A percentile compares a stretch with the other conserved stretches of the same genome.
phyloP scores from a whole-genome alignment of 2,329 filamentous ascomycete genomes.

The Penicillium freii region DNA sequence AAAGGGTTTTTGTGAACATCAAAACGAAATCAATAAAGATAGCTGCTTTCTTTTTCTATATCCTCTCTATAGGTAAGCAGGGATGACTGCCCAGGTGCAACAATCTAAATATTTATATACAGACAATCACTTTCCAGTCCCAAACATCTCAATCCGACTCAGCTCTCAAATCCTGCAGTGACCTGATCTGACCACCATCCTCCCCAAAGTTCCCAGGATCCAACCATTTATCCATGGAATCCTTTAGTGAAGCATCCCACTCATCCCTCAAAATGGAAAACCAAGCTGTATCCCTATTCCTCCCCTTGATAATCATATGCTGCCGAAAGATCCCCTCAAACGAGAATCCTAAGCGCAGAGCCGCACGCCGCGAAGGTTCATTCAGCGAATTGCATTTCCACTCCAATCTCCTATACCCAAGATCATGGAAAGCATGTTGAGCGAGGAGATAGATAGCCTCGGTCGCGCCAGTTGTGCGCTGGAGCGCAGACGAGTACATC shows the following conservation, averaged over 20 bases:
- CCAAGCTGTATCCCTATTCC: slow-evolving; percentile 60
- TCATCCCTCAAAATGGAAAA: slow-evolving; percentile 59
- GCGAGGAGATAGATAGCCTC: slow-evolving; percentile 60
- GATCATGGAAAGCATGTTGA: slow-evolving; percentile 52
- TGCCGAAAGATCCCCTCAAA: slow-evolving; percentile 62
- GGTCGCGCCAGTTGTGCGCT: slow-evolving; percentile 56
- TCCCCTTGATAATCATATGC: slow-evolving; percentile 60
- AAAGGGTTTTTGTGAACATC: not conserved
- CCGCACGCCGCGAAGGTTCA: slow-evolving; percentile 53
- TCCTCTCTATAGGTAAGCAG: not conserved
- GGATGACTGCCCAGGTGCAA: not conserved
- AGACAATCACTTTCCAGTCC: not conserved
- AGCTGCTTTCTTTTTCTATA: no score
- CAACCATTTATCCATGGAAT: slow-evolving; percentile 56
- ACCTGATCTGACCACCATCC: slow-evolving; percentile 52
- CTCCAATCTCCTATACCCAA: slow-evolving; percentile 59
- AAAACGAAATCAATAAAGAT: not conserved
- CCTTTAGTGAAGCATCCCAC: slow-evolving; percentile 58
- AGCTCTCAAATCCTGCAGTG: slow-evolving; percentile 40
- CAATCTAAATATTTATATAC: not conserved
- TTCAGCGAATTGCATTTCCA: slow-evolving; percentile 65
- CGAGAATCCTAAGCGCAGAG: slow-evolving; percentile 56
- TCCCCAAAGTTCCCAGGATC: slow-evolving; percentile 55
- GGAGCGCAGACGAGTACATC: slow-evolving; percentile 51
- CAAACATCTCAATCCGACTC: not conserved